A percentile compares a stretch with the other conserved stretches of the same genome.
phyloP scores from a whole-genome alignment of 306 rosid genomes.

The Chamaecrista fasciculata region DNA sequence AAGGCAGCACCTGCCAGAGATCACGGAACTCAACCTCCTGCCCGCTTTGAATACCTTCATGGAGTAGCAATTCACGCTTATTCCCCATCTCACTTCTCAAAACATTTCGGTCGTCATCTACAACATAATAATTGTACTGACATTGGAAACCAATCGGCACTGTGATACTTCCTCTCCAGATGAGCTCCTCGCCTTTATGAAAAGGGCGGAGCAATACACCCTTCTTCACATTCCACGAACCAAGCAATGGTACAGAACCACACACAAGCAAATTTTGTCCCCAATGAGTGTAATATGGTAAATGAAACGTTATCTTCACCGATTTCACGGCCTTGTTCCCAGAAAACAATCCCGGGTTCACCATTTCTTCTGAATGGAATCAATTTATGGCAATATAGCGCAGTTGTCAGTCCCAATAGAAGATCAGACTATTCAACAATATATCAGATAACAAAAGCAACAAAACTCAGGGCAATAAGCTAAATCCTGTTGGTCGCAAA shows the following conservation, averaged over 20 bases:
- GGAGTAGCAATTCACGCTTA: conserved; percentile 56
- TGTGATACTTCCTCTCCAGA: conserved; percentile 73
- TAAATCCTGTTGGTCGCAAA: conserved; percentile 7
- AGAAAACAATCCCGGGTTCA: conserved; percentile 53
- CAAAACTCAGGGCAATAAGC: neutral
- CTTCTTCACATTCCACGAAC: conserved; percentile 87
- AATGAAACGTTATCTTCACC: conserved; percentile 66
- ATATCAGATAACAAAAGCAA: neutral
- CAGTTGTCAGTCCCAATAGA: conserved; percentile 20
- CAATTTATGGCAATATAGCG: conserved; percentile 25
- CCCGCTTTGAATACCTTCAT: conserved; percentile 61
- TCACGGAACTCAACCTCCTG: conserved; percentile 72
- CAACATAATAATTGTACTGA: conserved; percentile 77
- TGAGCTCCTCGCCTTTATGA: conserved; percentile 71
- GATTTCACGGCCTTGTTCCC: conserved; percentile 53
- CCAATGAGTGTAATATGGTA: conserved; percentile 87
- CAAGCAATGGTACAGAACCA: conserved; percentile 81
- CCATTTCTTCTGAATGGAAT: conserved; percentile 46
- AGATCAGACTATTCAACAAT: conserved; percentile 23
- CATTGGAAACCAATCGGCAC: conserved; percentile 66
- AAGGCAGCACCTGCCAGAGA: conserved; percentile 84
- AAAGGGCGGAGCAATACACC: conserved; percentile 67
- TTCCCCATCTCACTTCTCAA: conserved; percentile 81
- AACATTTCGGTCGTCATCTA: conserved; percentile 64
- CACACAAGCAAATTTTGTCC: conserved; percentile 83